phyloP scores from a whole-genome alignment of 1,139 yeast genomes.

The Suhomyces ambrosiae region DNA sequence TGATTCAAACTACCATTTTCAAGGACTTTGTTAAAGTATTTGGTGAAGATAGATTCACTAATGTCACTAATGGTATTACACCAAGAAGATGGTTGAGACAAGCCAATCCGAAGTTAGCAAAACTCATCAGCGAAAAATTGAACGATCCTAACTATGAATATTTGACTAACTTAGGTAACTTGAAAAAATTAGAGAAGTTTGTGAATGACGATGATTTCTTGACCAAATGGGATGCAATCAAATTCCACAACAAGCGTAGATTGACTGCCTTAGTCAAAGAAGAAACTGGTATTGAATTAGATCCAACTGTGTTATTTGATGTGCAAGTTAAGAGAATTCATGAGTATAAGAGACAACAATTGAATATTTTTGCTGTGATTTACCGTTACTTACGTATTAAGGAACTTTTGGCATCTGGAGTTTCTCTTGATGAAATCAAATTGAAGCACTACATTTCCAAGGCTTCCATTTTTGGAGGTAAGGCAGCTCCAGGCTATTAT shows the following conservation, averaged over 20 bases:
- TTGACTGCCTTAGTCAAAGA: slow-evolving; percentile 71
- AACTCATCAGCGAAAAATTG: slow-evolving; percentile 69
- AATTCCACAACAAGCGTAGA: slow-evolving; percentile 66
- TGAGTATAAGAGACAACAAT: slow-evolving; percentile 93
- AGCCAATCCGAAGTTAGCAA: slow-evolving; percentile 82
- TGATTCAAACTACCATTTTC: slow-evolving; percentile 86
- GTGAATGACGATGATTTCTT: slow-evolving; percentile 72
- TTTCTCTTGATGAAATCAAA: slow-evolving; percentile 58
- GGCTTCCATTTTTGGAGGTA: slow-evolving; percentile 87
- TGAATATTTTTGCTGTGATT: slow-evolving; percentile 88
- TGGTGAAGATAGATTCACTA: slow-evolving; percentile 82
- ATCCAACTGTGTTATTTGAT: slow-evolving; percentile 79
- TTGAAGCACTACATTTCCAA: slow-evolving; percentile 66
- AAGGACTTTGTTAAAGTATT: slow-evolving; percentile 83
- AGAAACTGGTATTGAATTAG: slow-evolving; percentile 68
- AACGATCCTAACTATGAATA: slow-evolving; percentile 65
- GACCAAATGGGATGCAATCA: slow-evolving; percentile 69
- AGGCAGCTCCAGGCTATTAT: slow-evolving; percentile 95
- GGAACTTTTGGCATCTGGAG: slow-evolving; percentile 54
- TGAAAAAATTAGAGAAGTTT: slow-evolving; percentile 68
- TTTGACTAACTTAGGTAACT: slow-evolving; percentile 66
- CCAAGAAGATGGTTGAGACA: slow-evolving; percentile 97
- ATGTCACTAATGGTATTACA: slow-evolving; percentile 93
- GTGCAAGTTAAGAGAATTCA: slow-evolving; percentile 94
- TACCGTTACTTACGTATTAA: slow-evolving; percentile 79